phyloP scores from a whole-genome alignment of 352 stramenopile genomes.

The Globisporangium sylvaticum region DNA sequence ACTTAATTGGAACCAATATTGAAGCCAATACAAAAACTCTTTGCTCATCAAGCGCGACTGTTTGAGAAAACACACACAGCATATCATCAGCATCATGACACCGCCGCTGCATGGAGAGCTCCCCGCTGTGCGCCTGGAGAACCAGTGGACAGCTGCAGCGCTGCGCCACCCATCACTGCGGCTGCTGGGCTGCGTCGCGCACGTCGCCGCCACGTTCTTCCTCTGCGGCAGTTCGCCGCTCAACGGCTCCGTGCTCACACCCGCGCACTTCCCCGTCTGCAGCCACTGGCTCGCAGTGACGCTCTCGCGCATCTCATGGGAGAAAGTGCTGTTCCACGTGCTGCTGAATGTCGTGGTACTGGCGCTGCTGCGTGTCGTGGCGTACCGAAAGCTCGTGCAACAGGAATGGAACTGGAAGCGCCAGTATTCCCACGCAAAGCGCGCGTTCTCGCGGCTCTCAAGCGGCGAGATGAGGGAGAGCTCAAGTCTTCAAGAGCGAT shows the following conservation, averaged over 20 bases:
- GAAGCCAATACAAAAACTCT: not conserved
- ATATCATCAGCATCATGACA: not conserved
- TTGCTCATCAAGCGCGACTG: not conserved
- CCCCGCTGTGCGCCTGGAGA: conserved; percentile 27
- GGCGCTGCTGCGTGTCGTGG: conserved; percentile 34
- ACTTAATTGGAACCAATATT: not conserved
- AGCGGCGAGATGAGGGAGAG: conserved; percentile 2
- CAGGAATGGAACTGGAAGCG: conserved; percentile 44
- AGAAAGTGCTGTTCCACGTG: conserved; percentile 35
- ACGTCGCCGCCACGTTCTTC: conserved; percentile 35
- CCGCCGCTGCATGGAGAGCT: not conserved
- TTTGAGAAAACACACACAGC: too few relatives aligned
- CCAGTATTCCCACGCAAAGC: conserved; percentile 26
- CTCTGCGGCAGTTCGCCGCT: conserved; percentile 40
- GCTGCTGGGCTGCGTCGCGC: conserved; percentile 28
- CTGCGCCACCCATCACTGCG: conserved; percentile 39
- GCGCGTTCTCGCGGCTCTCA: conserved; percentile 27
- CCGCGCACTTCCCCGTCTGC: conserved; percentile 38
- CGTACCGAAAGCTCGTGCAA: conserved; percentile 35
- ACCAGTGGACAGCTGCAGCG: conserved; percentile 32
- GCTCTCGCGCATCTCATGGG: conserved; percentile 18
- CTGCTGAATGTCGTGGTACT: conserved; percentile 17
- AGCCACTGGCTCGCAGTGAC: conserved; percentile 23
- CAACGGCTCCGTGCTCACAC: conserved; percentile 23
- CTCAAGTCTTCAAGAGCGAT: not conserved